phyloP scores from a whole-genome alignment of 441 rosid species.

The Viola pubescens region DNA sequence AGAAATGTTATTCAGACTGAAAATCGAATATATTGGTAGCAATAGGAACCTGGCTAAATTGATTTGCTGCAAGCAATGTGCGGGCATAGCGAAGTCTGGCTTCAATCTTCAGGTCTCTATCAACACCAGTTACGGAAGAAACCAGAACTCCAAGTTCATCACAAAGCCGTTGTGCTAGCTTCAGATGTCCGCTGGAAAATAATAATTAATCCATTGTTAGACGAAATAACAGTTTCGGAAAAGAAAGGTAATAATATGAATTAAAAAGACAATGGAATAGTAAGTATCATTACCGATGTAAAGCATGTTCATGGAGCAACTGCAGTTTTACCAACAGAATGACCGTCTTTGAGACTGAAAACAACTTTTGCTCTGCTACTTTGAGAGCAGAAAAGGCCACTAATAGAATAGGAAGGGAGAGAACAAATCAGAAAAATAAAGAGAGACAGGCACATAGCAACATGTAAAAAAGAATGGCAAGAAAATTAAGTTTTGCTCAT shows the following conservation, averaged over 20 bases:
- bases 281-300: slow-evolving; percentile 57
- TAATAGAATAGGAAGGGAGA: slow-evolving; percentile 20
- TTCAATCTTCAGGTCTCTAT: slow-evolving; percentile 81
- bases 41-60: slow-evolving; percentile 69
- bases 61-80: slow-evolving; percentile 91
- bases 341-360: slow-evolving; percentile 69
- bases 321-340: slow-evolving; percentile 75
- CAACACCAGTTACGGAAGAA: slow-evolving; percentile 74
- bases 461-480: not conserved
- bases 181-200: slow-evolving; percentile 63
- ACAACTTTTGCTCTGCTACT: slow-evolving; percentile 67
- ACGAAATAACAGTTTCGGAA: slow-evolving; percentile 7
- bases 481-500: not conserved
- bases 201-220: slow-evolving; percentile 15
- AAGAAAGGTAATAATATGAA: not conserved
- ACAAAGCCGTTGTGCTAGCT: slow-evolving; percentile 79
- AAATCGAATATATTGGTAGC: too few relatives aligned
- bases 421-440: slow-evolving; percentile 16
- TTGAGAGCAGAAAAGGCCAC: slow-evolving; percentile 90
- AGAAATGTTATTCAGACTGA: too few relatives aligned
- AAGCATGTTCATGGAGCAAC: slow-evolving; percentile 81
- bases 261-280: slow-evolving; percentile 12
- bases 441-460: too few relatives aligned
- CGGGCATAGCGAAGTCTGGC: slow-evolving; percentile 89
- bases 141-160: slow-evolving; percentile 83